Conservation (phyloP, 2,329 filamentous ascomycete species). For the Talaromyces sp. region DNA sequence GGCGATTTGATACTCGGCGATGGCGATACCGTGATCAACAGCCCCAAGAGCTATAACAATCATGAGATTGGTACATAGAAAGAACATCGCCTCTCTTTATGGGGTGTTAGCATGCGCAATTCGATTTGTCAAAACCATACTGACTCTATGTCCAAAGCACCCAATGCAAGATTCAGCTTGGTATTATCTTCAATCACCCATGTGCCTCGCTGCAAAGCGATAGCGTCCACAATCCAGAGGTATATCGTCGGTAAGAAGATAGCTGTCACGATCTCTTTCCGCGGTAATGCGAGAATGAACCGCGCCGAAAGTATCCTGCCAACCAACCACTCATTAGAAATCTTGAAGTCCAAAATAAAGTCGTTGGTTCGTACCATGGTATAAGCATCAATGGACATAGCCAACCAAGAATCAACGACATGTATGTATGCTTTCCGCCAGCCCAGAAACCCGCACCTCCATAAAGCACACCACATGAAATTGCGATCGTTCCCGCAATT, state of each 20-base stretch:
- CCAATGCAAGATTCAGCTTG: not conserved
- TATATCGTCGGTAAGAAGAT: not conserved
- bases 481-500: not conserved
- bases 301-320: not conserved
- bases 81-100: not conserved
- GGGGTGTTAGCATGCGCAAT: not conserved
- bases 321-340: not conserved
- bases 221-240: not conserved
- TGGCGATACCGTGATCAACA: not conserved
- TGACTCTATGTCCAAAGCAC: not conserved
- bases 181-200: not conserved
- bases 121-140: not conserved
- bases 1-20: not conserved
- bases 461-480: not conserved
- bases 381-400: constrained; percentile 62
- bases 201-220: not conserved
- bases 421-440: constrained; percentile 54
- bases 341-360: not conserved
- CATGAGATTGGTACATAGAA: not conserved
- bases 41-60: not conserved
- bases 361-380: constrained; percentile 49
- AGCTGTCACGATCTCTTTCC: not conserved
- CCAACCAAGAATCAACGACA: constrained; percentile 68
- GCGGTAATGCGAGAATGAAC: not conserved
- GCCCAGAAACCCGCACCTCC: constrained; percentile 44